Evolutionary conservation across 768 basidiomycete genomes (phyloP).

Genomic region (Astraeus odoratus): DNA sequence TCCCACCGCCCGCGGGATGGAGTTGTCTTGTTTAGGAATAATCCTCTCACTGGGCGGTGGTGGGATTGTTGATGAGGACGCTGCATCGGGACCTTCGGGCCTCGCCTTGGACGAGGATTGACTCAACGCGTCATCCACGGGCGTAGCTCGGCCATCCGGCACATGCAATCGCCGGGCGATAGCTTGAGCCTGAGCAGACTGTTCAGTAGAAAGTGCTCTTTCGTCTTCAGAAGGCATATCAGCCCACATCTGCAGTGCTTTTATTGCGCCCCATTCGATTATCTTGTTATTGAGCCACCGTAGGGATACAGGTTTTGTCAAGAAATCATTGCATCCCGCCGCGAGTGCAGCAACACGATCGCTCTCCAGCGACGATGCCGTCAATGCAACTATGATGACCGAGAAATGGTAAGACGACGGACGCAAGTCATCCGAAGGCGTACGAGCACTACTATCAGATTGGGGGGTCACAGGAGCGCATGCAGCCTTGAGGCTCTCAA

Average conservation of each 20-base stretch:
- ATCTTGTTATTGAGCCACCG: constrained; percentile 97
- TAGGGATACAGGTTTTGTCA: constrained; percentile 94
- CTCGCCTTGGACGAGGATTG: constrained; percentile 33
- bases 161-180: constrained; percentile 43
- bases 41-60: constrained; percentile 11
- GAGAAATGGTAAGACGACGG: constrained; percentile 76
- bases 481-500: constrained; percentile 66
- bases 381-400: constrained; percentile 98
- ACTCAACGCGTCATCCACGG: constrained; percentile 27
- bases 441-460: constrained; percentile 38
- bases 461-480: constrained; percentile 66
- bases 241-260: constrained; percentile 89
- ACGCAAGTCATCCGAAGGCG: constrained; percentile 52
- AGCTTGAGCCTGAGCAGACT: constrained; percentile 40
- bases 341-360: constrained; percentile 97
- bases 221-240: constrained; percentile 62
- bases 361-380: constrained; percentile 89
- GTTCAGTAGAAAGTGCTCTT: constrained; percentile 38
- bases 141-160: constrained; percentile 39
- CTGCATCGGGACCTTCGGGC: constrained; percentile 15
- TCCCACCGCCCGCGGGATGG: neutral
- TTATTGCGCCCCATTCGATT: constrained; percentile 99
- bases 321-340: constrained; percentile 97
- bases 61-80: constrained; percentile 12
- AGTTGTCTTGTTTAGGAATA: neutral